Percentiles rank a stretch among this genome's conserved stretches.
Conservation (phyloP, 805 yeast species). For the Yarrowia deformans region DNA sequence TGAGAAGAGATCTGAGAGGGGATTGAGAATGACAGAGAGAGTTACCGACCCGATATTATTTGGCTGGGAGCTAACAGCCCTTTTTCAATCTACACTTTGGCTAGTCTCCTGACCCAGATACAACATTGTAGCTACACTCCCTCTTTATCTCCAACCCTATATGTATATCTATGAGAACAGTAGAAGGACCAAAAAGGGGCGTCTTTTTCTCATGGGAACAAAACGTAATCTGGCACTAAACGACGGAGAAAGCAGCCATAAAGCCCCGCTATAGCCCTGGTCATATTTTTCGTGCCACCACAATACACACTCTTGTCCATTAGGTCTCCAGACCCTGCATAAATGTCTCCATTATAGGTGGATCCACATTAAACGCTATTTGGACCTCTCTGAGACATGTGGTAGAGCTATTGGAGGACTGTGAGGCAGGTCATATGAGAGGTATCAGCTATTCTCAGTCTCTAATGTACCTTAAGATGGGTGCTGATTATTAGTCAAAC, state of each 20-base stretch:
- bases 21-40: no score
- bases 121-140: neutral
- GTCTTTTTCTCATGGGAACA: neutral
- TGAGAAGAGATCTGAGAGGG: neutral
- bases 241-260: neutral
- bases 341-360: conserved; percentile 30
- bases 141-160: neutral
- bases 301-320: neutral
- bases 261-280: neutral
- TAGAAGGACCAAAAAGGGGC: neutral
- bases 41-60: no score
- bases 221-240: neutral
- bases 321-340: conserved; percentile 17
- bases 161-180: neutral
- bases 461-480: no score
- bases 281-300: neutral
- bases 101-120: no score
- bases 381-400: neutral
- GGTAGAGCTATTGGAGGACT: no score
- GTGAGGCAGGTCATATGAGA: no score
- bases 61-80: no score
- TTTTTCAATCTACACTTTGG: no score
- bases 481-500: no score
- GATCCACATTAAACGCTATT: conserved; percentile 25
- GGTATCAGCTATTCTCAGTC: no score